Evolutionary conservation across 2,329 filamentous ascomycete genomes (phyloP).

Genomic region (Cercospora zeae-maydis): DNA sequence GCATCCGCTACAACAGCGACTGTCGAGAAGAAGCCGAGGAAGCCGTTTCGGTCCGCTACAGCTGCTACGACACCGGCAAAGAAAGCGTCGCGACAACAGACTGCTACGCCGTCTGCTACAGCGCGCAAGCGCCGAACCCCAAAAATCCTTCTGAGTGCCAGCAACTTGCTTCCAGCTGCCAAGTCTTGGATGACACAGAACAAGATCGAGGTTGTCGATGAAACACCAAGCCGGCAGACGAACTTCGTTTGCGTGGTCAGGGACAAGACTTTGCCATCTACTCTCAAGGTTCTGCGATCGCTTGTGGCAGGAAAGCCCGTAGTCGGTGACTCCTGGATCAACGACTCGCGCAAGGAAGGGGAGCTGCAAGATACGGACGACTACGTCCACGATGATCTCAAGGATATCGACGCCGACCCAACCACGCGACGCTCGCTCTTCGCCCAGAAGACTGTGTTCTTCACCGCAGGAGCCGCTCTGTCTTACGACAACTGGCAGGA

Average conservation of each 20-base stretch:
- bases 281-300: slow-evolving; percentile 45
- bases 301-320: slow-evolving; percentile 45
- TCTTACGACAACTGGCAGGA: slow-evolving; percentile 40
- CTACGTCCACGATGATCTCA: slow-evolving; percentile 12
- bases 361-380: slow-evolving; percentile 12
- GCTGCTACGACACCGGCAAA: background rate
- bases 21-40: background rate
- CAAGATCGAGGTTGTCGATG: slow-evolving; percentile 32
- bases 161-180: slow-evolving; percentile 15
- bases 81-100: background rate
- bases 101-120: slow-evolving; percentile 5
- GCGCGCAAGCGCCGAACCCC: slow-evolving; percentile 5
- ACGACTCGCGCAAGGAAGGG: slow-evolving; percentile 37
- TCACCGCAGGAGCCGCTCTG: slow-evolving; percentile 40
- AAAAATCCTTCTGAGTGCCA: slow-evolving; percentile 28
- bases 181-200: slow-evolving; percentile 37
- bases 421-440: slow-evolving; percentile 45
- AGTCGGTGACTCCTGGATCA: slow-evolving; percentile 48
- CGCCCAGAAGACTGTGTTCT: slow-evolving; percentile 47
- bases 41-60: background rate
- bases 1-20: background rate
- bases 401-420: slow-evolving; percentile 30
- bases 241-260: slow-evolving; percentile 39
- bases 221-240: slow-evolving; percentile 34
- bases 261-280: slow-evolving; percentile 40